Evolutionary conservation across 2,329 filamentous ascomycete genomes (phyloP).

Genomic region (Penicillium sp.): DNA sequence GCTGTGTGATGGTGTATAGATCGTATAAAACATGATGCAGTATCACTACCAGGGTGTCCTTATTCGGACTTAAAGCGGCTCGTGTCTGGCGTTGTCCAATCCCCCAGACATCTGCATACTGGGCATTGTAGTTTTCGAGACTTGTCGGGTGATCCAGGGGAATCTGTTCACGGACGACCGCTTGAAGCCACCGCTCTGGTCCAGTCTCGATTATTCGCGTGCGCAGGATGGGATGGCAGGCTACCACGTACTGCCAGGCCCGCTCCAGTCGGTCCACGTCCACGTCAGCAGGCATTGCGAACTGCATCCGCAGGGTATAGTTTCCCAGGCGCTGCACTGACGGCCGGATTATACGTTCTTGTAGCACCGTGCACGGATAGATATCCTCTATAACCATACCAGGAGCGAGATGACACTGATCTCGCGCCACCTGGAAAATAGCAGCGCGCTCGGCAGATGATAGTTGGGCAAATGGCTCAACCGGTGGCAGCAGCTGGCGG

Average conservation of each 20-base stretch:
- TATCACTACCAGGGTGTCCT: not conserved
- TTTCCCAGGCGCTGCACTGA: not conserved
- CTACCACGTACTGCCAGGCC: slow-evolving; percentile 61
- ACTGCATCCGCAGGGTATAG: slow-evolving; percentile 56
- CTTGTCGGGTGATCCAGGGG: not conserved
- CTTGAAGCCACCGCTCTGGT: slow-evolving; percentile 35
- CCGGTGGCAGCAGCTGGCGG: too few species aligned
- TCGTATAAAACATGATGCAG: not conserved
- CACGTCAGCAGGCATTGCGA: slow-evolving; percentile 55
- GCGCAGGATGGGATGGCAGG: slow-evolving; percentile 65
- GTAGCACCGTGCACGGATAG: not conserved
- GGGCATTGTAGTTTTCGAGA: not conserved
- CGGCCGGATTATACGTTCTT: not conserved
- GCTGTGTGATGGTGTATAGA: not conserved
- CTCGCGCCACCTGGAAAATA: too few species aligned
- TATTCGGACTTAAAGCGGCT: not conserved
- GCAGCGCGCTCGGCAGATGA: too few species aligned
- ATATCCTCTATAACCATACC: not conserved
- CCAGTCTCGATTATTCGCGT: slow-evolving; percentile 67
- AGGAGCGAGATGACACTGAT: not conserved
- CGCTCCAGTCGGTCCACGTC: slow-evolving; percentile 54
- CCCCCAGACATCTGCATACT: not conserved
- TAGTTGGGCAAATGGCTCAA: too few species aligned
- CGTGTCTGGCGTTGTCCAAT: not conserved
- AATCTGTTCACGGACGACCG: not conserved